Evolutionary conservation across 2,329 filamentous ascomycete species (phyloP).

Genomic region (Fusarium succisae): DNA sequence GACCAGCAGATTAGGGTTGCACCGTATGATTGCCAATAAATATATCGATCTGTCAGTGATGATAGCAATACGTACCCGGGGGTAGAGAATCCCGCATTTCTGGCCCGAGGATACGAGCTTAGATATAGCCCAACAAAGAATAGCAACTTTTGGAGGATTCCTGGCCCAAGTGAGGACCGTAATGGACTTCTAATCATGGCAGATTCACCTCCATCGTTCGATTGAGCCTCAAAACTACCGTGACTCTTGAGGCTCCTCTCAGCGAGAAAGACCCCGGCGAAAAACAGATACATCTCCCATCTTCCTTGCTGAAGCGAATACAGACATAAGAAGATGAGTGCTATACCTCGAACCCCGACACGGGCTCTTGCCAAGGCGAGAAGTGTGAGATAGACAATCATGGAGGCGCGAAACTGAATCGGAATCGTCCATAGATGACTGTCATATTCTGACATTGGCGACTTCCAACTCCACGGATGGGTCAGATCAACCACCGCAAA

Average conservation of each 20-base stretch:
- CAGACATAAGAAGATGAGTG: rapidly evolving
- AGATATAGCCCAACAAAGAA: not conserved
- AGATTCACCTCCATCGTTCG: not conserved
- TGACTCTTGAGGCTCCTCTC: not conserved
- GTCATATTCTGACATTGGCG: not conserved
- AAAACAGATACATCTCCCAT: not conserved
- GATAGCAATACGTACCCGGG: not conserved
- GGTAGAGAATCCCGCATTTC: not conserved
- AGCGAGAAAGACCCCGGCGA: not conserved
- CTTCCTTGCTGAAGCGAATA: not conserved
- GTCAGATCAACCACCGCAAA: not conserved
- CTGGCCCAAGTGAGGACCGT: rapidly evolving
- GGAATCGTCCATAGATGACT: not conserved
- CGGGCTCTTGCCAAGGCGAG: not conserved
- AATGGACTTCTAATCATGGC: rapidly evolving
- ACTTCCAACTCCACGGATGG: not conserved
- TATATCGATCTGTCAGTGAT: not conserved
- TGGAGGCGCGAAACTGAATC: not conserved
- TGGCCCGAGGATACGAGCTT: not conserved
- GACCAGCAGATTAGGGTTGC: not conserved
- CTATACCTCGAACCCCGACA: not conserved
- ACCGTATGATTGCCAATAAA: not conserved
- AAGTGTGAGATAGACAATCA: not conserved
- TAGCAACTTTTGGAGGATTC: rapidly evolving
- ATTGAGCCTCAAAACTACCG: rapidly evolving